phyloP scores from a whole-genome alignment of 352 stramenopile genomes.

The Thalassiosira mediterranea region DNA sequence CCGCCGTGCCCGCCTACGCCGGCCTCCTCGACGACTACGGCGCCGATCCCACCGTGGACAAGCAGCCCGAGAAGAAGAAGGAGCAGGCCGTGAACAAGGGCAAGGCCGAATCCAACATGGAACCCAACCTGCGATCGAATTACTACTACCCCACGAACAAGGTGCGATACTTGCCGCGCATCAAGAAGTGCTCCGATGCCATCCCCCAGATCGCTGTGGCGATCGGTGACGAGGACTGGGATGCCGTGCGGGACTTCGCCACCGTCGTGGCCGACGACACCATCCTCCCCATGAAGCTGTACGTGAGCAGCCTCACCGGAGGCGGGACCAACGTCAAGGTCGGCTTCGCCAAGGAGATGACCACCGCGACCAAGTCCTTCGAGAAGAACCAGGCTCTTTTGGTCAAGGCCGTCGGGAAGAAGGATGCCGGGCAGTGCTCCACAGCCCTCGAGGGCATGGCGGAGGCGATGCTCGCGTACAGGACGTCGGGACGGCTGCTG shows the following conservation, averaged over 20 bases:
- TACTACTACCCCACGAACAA: conserved; percentile 85
- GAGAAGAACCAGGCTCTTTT: conserved; percentile 68
- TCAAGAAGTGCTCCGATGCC: conserved; percentile 76
- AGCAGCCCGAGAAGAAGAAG: conserved; percentile 26
- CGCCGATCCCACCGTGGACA: conserved; percentile 67
- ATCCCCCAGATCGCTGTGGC: conserved; percentile 54
- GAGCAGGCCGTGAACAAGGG: conserved; percentile 34
- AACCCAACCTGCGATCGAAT: conserved; percentile 76
- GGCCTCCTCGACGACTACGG: conserved; percentile 77
- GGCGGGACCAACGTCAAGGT: conserved; percentile 76
- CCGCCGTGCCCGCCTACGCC: conserved; percentile 13
- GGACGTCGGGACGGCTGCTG: conserved; percentile 61
- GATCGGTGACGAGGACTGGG: conserved; percentile 73
- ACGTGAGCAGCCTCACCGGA: conserved; percentile 69
- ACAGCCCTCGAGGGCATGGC: conserved; percentile 66
- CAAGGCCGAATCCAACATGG: conserved; percentile 63
- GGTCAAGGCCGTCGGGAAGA: conserved; percentile 67
- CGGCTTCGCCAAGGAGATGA: conserved; percentile 79
- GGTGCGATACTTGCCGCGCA: conserved; percentile 78
- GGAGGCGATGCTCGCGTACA: conserved; percentile 63
- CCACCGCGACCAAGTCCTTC: conserved; percentile 57
- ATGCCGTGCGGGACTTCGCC: conserved; percentile 60
- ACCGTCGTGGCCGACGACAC: conserved; percentile 74
- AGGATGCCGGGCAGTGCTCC: conserved; percentile 60
- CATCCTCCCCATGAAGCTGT: conserved; percentile 81